Evolutionary conservation across 2,329 filamentous ascomycete genomes (phyloP).

Genomic region (Dendryphion nanum): DNA sequence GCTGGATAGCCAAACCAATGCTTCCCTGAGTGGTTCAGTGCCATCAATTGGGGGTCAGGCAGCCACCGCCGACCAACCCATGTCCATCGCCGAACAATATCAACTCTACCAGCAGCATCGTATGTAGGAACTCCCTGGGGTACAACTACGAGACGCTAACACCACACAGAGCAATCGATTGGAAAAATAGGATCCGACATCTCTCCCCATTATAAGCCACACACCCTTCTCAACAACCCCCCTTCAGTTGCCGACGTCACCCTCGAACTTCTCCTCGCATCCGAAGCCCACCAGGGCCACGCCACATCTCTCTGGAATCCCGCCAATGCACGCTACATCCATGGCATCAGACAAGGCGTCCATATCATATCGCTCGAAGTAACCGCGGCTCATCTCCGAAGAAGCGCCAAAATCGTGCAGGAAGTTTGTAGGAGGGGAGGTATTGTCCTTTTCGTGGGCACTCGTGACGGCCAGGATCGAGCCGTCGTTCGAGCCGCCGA

Average conservation of each 20-base stretch:
- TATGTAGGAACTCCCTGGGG: conserved; percentile 9
- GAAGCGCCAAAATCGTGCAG: conserved; percentile 87
- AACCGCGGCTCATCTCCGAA: conserved; percentile 84
- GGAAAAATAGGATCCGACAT: conserved; percentile 40
- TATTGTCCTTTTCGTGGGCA: conserved; percentile 87
- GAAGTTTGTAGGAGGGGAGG: conserved; percentile 81
- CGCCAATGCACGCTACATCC: conserved; percentile 89
- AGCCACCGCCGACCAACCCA: conserved; percentile 12
- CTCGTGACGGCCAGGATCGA: conserved; percentile 74
- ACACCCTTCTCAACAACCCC: conserved; percentile 67
- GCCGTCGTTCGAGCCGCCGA: conserved; percentile 78
- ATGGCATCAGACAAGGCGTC: conserved; percentile 80
- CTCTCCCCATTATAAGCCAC: conserved; percentile 61
- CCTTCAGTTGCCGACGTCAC: conserved; percentile 78
- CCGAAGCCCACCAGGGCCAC: conserved; percentile 68
- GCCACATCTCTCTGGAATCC: conserved; percentile 92
- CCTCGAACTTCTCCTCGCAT: conserved; percentile 72
- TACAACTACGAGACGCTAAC: neutral
- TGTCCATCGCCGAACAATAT: conserved; percentile 42
- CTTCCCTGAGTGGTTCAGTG: conserved; percentile 14
- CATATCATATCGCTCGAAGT: conserved; percentile 92
- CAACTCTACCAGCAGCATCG: conserved; percentile 43
- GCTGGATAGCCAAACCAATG: conserved; percentile 36
- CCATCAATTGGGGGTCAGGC: conserved; percentile 20
- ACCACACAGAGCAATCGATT: conserved; percentile 32